phyloP scores from a whole-genome alignment of 306 rosid genomes.

The Acacia acuminata region DNA sequence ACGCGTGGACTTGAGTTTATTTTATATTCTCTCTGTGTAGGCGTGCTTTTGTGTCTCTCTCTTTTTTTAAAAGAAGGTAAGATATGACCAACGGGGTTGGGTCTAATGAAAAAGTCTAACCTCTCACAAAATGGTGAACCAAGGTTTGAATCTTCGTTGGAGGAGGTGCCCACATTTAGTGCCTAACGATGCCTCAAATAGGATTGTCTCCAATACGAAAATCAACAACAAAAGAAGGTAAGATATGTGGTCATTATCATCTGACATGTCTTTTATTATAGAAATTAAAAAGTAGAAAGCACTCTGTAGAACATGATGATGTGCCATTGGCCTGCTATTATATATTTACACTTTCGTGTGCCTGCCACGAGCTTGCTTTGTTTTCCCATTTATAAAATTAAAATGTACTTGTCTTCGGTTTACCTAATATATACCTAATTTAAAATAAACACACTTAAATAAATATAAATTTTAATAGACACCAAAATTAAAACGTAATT shows the following conservation, averaged over 20 bases:
- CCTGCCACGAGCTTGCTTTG: not conserved
- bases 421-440: not conserved
- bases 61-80: not conserved
- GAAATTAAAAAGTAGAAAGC: not conserved
- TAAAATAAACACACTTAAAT: not conserved
- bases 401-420: not conserved
- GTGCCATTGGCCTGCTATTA: not conserved
- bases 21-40: not conserved
- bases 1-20: not conserved
- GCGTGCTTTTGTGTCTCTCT: not conserved
- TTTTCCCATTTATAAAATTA: not conserved
- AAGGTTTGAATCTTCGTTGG: no score
- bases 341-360: not conserved
- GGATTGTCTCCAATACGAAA: no score
- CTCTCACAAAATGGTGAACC: accelerated
- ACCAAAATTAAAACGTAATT: not conserved
- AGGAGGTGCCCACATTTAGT: no score
- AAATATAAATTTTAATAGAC: not conserved
- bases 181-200: no score
- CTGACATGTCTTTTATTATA: not conserved
- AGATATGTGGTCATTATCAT: not conserved
- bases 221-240: no score
- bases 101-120: no score
- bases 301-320: not conserved
- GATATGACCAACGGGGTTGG: no score